Evolutionary conservation across 345 rosid species (phyloP).

Genomic region (Cardamine chenopodiifolia): DNA sequence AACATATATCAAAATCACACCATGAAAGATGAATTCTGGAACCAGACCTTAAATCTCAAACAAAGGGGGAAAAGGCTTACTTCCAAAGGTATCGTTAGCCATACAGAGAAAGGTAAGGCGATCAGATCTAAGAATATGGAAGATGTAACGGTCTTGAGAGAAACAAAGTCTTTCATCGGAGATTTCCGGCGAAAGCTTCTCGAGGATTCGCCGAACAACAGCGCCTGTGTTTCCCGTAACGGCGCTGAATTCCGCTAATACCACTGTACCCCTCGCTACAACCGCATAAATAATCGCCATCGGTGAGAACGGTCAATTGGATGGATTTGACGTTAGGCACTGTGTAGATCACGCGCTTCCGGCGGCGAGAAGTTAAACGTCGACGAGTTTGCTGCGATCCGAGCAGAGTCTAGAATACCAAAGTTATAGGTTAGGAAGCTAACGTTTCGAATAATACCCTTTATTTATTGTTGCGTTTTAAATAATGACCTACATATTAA

Average conservation of each 20-base stretch:
- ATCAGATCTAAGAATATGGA: conserved; percentile 91
- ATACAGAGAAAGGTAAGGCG: conserved; percentile 91
- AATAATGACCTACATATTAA: neutral
- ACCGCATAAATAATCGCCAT: conserved; percentile 95
- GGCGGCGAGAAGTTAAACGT: conserved; percentile 29
- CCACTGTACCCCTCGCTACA: conserved; percentile 93
- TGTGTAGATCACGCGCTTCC: conserved; percentile 22
- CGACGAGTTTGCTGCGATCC: conserved; percentile 35
- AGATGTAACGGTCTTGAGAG: conserved; percentile 92
- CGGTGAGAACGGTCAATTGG: conserved; percentile 5
- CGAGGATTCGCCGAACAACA: conserved; percentile 81
- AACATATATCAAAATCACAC: neutral
- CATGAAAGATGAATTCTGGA: neutral
- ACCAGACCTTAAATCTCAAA: conserved; percentile 6
- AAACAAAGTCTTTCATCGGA: conserved; percentile 79
- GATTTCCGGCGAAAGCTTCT: conserved; percentile 79
- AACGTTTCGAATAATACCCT: conserved; percentile 28
- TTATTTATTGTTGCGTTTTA: neutral
- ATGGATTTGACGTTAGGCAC: neutral
- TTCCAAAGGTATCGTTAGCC: conserved; percentile 96
- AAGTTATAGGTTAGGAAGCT: neutral
- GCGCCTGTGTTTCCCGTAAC: conserved; percentile 94
- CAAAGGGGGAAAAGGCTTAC: conserved; percentile 44
- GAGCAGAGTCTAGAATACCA: conserved; percentile 16
- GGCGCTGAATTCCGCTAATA: conserved; percentile 94